A percentile compares a stretch with the other conserved stretches of the same genome.
Conservation (phyloP, 805 yeast genomes). For the Yarrowia divulgata region DNA sequence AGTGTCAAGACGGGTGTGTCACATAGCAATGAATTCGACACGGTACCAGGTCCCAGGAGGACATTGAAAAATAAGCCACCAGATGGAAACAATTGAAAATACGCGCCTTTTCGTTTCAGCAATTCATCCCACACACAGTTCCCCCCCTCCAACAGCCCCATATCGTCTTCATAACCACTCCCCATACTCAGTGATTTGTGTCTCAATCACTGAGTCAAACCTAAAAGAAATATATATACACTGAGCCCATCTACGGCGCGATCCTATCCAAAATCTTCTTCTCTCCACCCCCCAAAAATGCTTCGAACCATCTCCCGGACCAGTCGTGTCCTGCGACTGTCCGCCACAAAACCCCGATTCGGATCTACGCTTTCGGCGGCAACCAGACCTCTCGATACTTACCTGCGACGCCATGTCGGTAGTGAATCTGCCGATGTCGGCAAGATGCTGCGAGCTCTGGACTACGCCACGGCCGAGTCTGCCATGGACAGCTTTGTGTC, state of each 20-base stretch:
- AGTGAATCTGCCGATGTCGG: constrained; percentile 67
- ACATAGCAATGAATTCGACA: too few species aligned
- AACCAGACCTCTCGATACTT: constrained; percentile 69
- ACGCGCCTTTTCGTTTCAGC: too few species aligned
- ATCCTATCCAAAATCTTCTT: not conserved
- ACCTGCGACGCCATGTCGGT: constrained; percentile 90
- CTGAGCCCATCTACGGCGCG: not conserved
- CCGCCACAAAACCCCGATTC: constrained; percentile 30
- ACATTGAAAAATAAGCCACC: too few species aligned
- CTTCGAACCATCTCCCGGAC: constrained; percentile 27
- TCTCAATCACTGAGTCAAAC: constrained; percentile 39
- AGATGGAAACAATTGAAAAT: too few species aligned
- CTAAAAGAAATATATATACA: constrained; percentile 30
- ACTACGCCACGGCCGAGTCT: constrained; percentile 57
- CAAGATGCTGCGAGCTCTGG: constrained; percentile 70
- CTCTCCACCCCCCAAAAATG: constrained; percentile 12
- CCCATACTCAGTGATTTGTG: constrained; percentile 29
- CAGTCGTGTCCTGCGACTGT: constrained; percentile 30
- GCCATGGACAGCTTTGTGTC: constrained; percentile 69
- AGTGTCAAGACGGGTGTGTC: too few species aligned
- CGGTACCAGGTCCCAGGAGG: too few species aligned
- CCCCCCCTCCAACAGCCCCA: too few species aligned
- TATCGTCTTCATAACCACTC: not conserved
- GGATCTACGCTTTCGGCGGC: constrained; percentile 22
- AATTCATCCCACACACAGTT: too few species aligned